Evolutionary conservation across 164 flowering plant genomes (phyloP).

Genomic region (Piper longum): DNA sequence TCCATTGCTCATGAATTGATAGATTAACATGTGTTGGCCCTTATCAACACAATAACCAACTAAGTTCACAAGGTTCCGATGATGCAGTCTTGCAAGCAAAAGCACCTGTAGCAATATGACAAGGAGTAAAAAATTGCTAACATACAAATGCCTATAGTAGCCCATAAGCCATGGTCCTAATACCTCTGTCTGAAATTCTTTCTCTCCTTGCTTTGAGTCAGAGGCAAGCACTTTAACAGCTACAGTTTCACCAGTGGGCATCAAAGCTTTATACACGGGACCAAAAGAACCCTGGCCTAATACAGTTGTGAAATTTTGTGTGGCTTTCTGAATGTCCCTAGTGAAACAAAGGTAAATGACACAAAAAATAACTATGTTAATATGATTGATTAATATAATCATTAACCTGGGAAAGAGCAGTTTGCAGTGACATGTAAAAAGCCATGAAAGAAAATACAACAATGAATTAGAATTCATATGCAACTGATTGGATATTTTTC

Average conservation of each 20-base stretch:
- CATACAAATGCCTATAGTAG: neutral
- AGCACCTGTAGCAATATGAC: constrained; percentile 39
- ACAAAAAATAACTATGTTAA: neutral
- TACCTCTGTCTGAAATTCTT: constrained; percentile 93
- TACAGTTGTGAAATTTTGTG: constrained; percentile 75
- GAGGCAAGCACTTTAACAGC: constrained; percentile 87
- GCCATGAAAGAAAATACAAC: neutral
- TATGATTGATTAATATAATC: neutral
- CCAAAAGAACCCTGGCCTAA: constrained; percentile 97
- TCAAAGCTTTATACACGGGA: constrained; percentile 77
- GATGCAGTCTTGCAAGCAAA: constrained; percentile 84
- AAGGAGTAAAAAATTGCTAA: neutral
- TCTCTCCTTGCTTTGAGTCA: constrained; percentile 77
- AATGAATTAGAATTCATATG: neutral
- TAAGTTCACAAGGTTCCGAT: constrained; percentile 92
- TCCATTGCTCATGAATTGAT: constrained; percentile 92
- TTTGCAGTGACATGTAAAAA: neutral
- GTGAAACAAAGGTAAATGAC: neutral
- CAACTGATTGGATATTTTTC: neutral
- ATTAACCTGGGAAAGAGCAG: neutral
- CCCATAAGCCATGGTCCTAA: neutral
- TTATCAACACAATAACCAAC: constrained; percentile 94
- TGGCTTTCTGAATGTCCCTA: constrained; percentile 95
- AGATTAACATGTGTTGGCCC: constrained; percentile 73
- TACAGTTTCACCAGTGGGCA: constrained; percentile 51